A percentile compares a stretch with the other conserved stretches of the same genome.
Evolutionary conservation across 106 monocot species (phyloP).

Genomic region (Dendrobium catenatum): DNA sequence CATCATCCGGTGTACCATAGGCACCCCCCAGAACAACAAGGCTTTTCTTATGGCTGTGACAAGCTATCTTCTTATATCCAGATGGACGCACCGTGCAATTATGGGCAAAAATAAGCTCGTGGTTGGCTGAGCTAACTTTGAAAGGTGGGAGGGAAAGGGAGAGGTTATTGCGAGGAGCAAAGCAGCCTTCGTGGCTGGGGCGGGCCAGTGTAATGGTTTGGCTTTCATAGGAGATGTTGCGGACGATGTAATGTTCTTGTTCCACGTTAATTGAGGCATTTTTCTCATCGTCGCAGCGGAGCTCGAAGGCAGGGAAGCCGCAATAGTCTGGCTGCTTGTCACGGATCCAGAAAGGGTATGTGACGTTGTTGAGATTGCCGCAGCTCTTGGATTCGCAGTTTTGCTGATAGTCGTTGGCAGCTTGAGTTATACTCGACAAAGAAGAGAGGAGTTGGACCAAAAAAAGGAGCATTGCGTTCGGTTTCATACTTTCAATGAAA

Average conservation of each 20-base stretch:
- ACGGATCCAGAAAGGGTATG: slow-evolving; percentile 13
- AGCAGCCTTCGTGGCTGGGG: neutral
- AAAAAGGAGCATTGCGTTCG: neutral
- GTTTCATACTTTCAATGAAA: neutral
- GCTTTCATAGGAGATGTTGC: neutral
- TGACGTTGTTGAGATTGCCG: neutral
- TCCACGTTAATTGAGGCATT: slow-evolving; percentile 1
- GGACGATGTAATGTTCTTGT: neutral
- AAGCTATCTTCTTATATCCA: neutral
- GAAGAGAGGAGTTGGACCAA: neutral
- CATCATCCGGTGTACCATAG: neutral
- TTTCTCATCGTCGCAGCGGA: slow-evolving; percentile 4
- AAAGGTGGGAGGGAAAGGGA: neutral
- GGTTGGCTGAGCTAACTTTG: slow-evolving; percentile 1
- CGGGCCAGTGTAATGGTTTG: slow-evolving; percentile 7
- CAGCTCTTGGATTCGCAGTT: neutral
- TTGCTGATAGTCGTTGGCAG: neutral
- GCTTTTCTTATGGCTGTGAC: neutral
- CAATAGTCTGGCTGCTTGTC: slow-evolving; percentile 8
- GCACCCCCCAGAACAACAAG: neutral
- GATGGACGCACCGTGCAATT: neutral
- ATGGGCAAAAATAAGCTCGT: neutral
- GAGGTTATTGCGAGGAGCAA: neutral
- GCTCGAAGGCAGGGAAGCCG: slow-evolving; percentile 10
- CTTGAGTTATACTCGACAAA: neutral